Evolutionary conservation across 164 flowering plant species (phyloP), one percentile per base, ranked within the genome.

Genomic region (Paratinospora sagittata): DNA sequence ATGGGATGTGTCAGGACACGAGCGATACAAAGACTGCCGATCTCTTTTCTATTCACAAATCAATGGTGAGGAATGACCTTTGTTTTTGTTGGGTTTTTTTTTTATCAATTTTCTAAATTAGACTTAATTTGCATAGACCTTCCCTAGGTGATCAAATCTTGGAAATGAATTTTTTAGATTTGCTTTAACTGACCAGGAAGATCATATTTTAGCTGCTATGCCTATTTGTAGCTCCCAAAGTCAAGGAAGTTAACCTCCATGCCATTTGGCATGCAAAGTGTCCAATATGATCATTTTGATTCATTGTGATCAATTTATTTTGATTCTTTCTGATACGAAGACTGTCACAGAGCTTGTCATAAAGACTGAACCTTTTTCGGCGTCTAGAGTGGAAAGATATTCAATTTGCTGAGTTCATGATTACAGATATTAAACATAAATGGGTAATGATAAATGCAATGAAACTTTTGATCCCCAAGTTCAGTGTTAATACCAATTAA

Each of bases 1-100:
- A 27, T 95, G 98, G 99, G 98, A 95, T 83, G 84, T 95, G 21
- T 92, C 99, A 16, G 98, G 99, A 30, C 99, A 95, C 74, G 97
- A 95, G 12, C 84, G 97, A 30, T 95, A 92, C 80, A 88, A 89
- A 79, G 96, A 92, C 62, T 95, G 96, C 79, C 87, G 98, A 11
- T 88, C 97, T 68, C 87, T 95, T 70, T 95, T 95, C 76, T 96
- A 92, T 81, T 85, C 98, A 23, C 99, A 96, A 72, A 89, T 96
- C 57, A 92, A 93, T 82, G 99, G 99, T 89, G 75, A 81, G 80
- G 37, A 63, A 19, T 63, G 33, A 1, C 43, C 68, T 72, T 67
- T 41, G 11, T 62, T 13, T 61, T 47, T 45, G 9, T n/a, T 47
- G 52, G 23, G 34, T 30, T 67, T 36, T n/a, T 36, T 63, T 70